Percentiles rank a stretch among this genome's conserved stretches.
Conservation (phyloP, 2,329 filamentous ascomycete genomes). For the Claviceps arundinis region DNA sequence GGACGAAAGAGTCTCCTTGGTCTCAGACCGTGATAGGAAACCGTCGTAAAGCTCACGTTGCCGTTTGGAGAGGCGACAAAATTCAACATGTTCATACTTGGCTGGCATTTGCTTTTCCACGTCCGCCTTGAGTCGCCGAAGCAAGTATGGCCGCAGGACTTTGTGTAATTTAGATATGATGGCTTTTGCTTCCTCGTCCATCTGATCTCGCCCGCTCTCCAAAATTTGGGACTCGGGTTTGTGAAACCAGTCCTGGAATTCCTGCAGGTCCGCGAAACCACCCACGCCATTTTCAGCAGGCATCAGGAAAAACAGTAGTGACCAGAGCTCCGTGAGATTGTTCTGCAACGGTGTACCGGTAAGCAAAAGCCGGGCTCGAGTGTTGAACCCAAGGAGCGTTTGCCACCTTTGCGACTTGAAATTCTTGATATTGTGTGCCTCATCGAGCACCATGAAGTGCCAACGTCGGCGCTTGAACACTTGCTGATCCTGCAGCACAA, state of each 20-base stretch:
- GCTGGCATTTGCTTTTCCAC: constrained; percentile 98
- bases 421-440: constrained; percentile 99
- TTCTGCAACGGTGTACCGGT: constrained; percentile 96
- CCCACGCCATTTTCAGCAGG: constrained; percentile 77
- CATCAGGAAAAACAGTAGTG: constrained; percentile 89
- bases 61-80: constrained; percentile 87
- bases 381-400: constrained; percentile 85
- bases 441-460: constrained; percentile 97
- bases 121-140: constrained; percentile 84
- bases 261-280: constrained; percentile 85
- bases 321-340: constrained; percentile 94
- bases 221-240: constrained; percentile 92
- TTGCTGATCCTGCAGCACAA: constrained; percentile 85
- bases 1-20: constrained; percentile 73
- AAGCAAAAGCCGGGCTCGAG: constrained; percentile 69
- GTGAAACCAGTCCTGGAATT: constrained; percentile 93
- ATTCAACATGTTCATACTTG: constrained; percentile 95
- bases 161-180: constrained; percentile 92
- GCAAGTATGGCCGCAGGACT: constrained; percentile 79
- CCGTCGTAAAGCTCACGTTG: constrained; percentile 94
- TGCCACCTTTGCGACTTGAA: constrained; percentile 98
- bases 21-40: constrained; percentile 83
- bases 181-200: constrained; percentile 85
- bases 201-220: constrained; percentile 82
- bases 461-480: constrained; percentile 85